Conservation (phyloP, 805 yeast species). For the Candida sphagnicola region DNA sequence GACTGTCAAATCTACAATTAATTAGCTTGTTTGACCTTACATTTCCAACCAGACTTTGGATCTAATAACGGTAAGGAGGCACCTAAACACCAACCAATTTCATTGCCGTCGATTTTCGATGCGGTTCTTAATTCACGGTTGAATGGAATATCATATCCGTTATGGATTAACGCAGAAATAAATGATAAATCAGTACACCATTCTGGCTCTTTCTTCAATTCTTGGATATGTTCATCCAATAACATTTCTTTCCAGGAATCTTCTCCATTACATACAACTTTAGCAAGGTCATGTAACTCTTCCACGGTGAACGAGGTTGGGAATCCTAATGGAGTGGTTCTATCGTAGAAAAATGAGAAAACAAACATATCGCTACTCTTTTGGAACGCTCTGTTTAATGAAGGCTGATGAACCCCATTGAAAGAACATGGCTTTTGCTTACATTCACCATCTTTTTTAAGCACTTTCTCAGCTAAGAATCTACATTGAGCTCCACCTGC, state of each 20-base stretch:
- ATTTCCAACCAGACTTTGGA: constrained; percentile 62
- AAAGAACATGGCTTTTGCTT: constrained; percentile 81
- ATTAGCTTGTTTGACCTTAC: constrained; percentile 37
- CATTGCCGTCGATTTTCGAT: constrained; percentile 80
- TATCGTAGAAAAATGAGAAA: constrained; percentile 93
- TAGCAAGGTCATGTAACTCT: constrained; percentile 79
- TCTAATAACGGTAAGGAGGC: constrained; percentile 91
- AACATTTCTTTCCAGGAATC: constrained; percentile 67
- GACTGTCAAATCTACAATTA: background rate
- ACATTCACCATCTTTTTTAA: constrained; percentile 83
- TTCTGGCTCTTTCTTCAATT: constrained; percentile 74
- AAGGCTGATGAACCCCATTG: constrained; percentile 97
- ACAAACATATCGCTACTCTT: constrained; percentile 74
- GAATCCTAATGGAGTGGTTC: constrained; percentile 92
- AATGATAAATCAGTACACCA: constrained; percentile 94
- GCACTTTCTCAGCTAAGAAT: constrained; percentile 70
- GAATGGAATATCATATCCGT: constrained; percentile 95
- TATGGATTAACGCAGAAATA: constrained; percentile 84
- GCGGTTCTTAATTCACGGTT: constrained; percentile 90
- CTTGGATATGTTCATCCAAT: constrained; percentile 63
- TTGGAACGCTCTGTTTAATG: constrained; percentile 73
- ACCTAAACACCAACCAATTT: constrained; percentile 98
- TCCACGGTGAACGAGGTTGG: constrained; percentile 82
- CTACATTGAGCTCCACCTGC: constrained; percentile 74
- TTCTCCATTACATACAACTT: constrained; percentile 82